Percentiles rank a stretch among this genome's conserved stretches.
These are phyloP conservation scores for Lachnellula arida DNA, from an alignment of 2,329 filamentous ascomycete genomes.

Conservation along the genomic window DNA sequence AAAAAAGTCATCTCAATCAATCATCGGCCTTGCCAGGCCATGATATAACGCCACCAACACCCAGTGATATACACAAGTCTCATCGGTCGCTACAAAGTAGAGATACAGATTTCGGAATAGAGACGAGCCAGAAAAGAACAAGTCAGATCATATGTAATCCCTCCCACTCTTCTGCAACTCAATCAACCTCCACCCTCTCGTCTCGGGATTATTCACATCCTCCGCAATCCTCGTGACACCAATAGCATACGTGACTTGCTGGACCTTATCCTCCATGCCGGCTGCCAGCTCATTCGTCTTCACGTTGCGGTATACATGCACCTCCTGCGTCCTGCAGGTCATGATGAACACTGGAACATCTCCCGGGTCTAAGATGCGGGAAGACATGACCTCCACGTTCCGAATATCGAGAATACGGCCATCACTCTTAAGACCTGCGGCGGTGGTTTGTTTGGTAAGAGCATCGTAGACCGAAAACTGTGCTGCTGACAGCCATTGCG, in stretches of 20 bases:
- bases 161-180: conserved; percentile 97
- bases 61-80: neutral
- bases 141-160: conserved; percentile 65
- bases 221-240: conserved; percentile 91
- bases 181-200: conserved; percentile 92
- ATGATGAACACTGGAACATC: conserved; percentile 96
- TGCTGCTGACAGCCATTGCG: conserved; percentile 92
- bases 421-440: conserved; percentile 88
- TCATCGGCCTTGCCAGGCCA: neutral
- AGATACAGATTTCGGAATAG: neutral
- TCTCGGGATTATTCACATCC: conserved; percentile 95
- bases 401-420: conserved; percentile 93
- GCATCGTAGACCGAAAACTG: conserved; percentile 97
- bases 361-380: conserved; percentile 76
- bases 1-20: neutral
- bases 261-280: conserved; percentile 98
- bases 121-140: neutral
- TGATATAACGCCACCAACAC: neutral
- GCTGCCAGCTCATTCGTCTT: conserved; percentile 88
- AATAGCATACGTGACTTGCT: conserved; percentile 96
- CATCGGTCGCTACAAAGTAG: neutral
- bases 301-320: conserved; percentile 91
- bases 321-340: conserved; percentile 93
- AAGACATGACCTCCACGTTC: conserved; percentile 81
- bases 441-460: conserved; percentile 93